Base-by-base conservation (phyloP, 495 filamentous ascomycete genomes). In the Hyaloscypha hepaticicola region DNA sequence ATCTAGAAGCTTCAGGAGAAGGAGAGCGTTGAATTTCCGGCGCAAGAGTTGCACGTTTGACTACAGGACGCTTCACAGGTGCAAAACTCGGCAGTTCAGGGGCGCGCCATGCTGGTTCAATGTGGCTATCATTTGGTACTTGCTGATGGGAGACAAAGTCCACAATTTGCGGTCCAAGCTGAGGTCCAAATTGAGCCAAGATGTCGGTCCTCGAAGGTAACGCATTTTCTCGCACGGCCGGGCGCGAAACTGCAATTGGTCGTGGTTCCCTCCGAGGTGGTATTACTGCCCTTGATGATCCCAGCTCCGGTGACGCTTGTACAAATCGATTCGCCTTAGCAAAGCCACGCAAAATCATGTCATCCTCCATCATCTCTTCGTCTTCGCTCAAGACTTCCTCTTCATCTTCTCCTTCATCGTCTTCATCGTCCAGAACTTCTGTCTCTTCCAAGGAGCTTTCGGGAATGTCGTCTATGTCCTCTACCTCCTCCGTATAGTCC, bases 341-440 rank as follows among this genome's bases (percentile, higher is more conserved):
- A 64, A 69, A 69, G 2, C 72, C 72, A n/a, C 66, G 65, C 57
- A 74, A 53, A 59, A 72, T 73, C 28, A 70, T 33, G 38, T 71
- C 70, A 41, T 72, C 72, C 21, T 69, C 66, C 19, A 67, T 33
- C 66, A 69, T 67, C 16, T 69, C 64, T 8, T 67, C 66, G n/a
- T 66, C 69, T 29, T 75, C 74, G 21, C 70, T 60, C 2, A 50
- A 60, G 19, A 58, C 62, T 58, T 52, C 70, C 3, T 50, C 61
- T 33, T 64, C 51, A 56, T 55, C 66, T 48, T 61, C 58, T 22
- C 29, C 66, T 29, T 48, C 52, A 22, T 50, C 58, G 56, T 64
- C 67, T 2, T 67, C 63, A 5, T 73, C 69, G 51, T 60, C 59
- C 55, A 62, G 58, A 6, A 71, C 58, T 12, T 71, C 68, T n/a